These are phyloP conservation scores for Pichiaceae sp. DNA, from an alignment of 1,139 yeast genomes.

Conservation along the genomic window DNA sequence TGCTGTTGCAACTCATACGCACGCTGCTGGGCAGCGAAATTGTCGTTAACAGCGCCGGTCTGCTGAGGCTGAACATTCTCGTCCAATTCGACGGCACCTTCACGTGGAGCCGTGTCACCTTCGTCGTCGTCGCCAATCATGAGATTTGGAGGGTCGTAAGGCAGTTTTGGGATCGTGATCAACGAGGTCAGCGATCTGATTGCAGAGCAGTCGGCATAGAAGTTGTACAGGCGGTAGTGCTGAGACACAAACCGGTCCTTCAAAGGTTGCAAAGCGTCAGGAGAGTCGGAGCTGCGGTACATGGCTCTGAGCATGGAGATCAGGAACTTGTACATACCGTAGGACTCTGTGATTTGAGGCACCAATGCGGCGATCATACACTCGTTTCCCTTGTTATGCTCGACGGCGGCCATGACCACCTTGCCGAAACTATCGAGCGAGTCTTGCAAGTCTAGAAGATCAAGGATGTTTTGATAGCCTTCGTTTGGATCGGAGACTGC, in stretches of 20 bases:
- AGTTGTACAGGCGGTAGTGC: constrained; percentile 70
- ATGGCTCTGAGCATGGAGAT: constrained; percentile 89
- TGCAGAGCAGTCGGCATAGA: constrained; percentile 85
- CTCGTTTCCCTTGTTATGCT: constrained; percentile 39
- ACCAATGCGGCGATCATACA: constrained; percentile 84
- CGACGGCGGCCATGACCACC: constrained; percentile 63
- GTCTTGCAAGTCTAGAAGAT: constrained; percentile 82
- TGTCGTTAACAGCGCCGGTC: constrained; percentile 16
- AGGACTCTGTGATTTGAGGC: constrained; percentile 88
- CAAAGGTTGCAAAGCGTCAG: constrained; percentile 71
- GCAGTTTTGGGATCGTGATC: constrained; percentile 78
- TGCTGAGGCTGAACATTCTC: constrained; percentile 30
- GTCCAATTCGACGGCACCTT: constrained; percentile 2
- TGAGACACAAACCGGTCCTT: constrained; percentile 70
- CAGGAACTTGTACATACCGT: constrained; percentile 84
- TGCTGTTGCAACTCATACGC: constrained; percentile 43
- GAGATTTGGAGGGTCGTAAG: constrained; percentile 61
- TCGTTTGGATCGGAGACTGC: constrained; percentile 92
- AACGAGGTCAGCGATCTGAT: constrained; percentile 76
- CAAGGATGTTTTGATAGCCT: constrained; percentile 85
- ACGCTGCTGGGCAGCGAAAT: constrained; percentile 25
- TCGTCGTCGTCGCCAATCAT: constrained; percentile 38
- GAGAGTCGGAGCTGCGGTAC: constrained; percentile 55
- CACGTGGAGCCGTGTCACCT: constrained; percentile 8
- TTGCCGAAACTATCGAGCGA: constrained; percentile 74